Evolutionary conservation across 2,329 filamentous ascomycete species (phyloP).

Genomic region (Colletotrichum australisinense): DNA sequence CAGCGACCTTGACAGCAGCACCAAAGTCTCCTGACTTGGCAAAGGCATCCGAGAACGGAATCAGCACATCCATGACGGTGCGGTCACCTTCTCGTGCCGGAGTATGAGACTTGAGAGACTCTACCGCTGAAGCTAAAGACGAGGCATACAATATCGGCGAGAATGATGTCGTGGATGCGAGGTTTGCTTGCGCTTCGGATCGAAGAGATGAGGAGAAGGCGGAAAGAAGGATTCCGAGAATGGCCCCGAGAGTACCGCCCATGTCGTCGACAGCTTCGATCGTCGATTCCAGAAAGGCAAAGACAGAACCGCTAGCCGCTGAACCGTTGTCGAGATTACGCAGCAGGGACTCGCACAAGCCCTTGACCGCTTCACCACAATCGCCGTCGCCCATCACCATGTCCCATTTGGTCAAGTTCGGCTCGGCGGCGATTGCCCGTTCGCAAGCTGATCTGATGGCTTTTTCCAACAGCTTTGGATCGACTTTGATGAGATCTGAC

Average conservation of each 20-base stretch:
- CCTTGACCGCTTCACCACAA: constrained; percentile 45
- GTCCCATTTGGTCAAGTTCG: constrained; percentile 46
- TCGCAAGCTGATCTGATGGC: constrained; percentile 44
- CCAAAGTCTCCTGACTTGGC: constrained; percentile 32
- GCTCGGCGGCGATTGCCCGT: constrained; percentile 48
- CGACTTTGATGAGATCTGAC: constrained; percentile 37
- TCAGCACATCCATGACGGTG: constrained; percentile 39
- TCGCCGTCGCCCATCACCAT: constrained; percentile 49
- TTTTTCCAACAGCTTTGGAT: constrained; percentile 41
- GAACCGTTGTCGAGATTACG: constrained; percentile 42
- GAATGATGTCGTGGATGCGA: background rate
- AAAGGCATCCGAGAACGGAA: constrained; percentile 38
- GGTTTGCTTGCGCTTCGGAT: background rate
- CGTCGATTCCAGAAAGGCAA: constrained; percentile 42
- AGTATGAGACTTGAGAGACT: constrained; percentile 41
- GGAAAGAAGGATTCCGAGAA: constrained; percentile 44
- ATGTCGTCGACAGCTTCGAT: constrained; percentile 49
- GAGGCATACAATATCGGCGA: constrained; percentile 36
- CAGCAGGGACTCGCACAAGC: constrained; percentile 42
- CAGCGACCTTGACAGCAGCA: constrained; percentile 52
- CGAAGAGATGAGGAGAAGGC: constrained; percentile 39
- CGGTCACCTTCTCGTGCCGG: constrained; percentile 42
- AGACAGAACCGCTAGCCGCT: constrained; percentile 45
- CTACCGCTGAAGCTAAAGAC: constrained; percentile 38
- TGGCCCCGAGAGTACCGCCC: constrained; percentile 50